These are phyloP conservation scores for Leptodontidium sp. DNA, from an alignment of 2,329 filamentous ascomycete species.

Conservation along the genomic window DNA sequence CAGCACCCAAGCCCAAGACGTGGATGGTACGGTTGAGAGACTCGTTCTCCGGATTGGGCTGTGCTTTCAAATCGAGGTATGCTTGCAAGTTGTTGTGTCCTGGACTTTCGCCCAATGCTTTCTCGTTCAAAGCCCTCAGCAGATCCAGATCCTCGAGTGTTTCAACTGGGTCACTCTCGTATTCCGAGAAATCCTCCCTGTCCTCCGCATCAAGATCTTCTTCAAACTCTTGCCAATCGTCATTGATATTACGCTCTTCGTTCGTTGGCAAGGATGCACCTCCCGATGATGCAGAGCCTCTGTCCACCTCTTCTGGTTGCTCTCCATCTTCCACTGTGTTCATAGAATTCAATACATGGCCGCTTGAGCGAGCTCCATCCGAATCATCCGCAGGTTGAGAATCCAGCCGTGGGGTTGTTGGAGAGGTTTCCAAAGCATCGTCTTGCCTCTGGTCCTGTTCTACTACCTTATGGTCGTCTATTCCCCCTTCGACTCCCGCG, in stretches of 20 bases:
- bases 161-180: not conserved
- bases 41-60: not conserved
- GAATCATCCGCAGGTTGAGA: not conserved
- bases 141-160: slow-evolving; percentile 1
- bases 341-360: too few species aligned
- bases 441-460: not conserved
- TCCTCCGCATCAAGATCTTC: not conserved
- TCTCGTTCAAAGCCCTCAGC: not conserved
- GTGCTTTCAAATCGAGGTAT: not conserved
- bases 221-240: slow-evolving; percentile 11
- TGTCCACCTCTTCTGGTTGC: not conserved
- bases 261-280: not conserved
- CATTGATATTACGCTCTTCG: not conserved
- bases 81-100: not conserved
- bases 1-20: slow-evolving; percentile 69
- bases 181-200: not conserved
- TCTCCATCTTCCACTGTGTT: not conserved
- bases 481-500: not conserved
- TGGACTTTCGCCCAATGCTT: not conserved
- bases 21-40: slow-evolving; percentile 56
- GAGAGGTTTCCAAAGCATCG: not conserved
- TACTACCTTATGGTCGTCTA: not conserved
- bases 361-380: too few species aligned
- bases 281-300: not conserved
- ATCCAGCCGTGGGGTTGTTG: too few species aligned